Percentiles rank a stretch among this genome's conserved stretches.
These are phyloP conservation scores for Alternaria triticimaculans DNA, from an alignment of 2,329 filamentous ascomycete genomes.

Conservation along the genomic window DNA sequence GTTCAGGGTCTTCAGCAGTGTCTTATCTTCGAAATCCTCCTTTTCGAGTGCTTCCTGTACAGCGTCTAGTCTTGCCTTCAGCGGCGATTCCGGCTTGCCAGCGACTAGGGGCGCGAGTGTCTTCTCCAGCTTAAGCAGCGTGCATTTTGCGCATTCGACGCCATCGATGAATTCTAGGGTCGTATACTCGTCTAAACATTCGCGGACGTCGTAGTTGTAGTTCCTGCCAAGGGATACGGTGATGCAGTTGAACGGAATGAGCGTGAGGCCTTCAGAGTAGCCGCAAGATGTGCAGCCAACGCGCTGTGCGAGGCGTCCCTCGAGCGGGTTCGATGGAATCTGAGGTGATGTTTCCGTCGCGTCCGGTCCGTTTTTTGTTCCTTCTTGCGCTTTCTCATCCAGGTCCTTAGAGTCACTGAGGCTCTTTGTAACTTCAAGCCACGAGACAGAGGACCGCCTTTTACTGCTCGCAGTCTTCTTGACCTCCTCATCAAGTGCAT, in stretches of 20 bases:
- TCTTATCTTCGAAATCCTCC: conserved; percentile 72
- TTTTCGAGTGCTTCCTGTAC: conserved; percentile 76
- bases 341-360: conserved; percentile 11
- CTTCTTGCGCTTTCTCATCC: conserved; percentile 10
- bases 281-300: conserved; percentile 88
- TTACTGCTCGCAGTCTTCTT: conserved; percentile 53
- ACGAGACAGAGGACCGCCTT: conserved; percentile 48
- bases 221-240: conserved; percentile 79
- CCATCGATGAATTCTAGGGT: conserved; percentile 84
- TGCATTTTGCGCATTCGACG: conserved; percentile 92
- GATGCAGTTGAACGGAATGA: conserved; percentile 93
- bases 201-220: conserved; percentile 71
- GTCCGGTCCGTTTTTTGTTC: conserved; percentile 4
- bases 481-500: conserved; percentile 82
- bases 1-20: conserved; percentile 54
- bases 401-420: conserved; percentile 22
- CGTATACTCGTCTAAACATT: conserved; percentile 85
- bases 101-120: conserved; percentile 31
- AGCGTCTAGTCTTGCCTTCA: conserved; percentile 64
- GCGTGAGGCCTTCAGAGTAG: conserved; percentile 83
- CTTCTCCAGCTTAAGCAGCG: conserved; percentile 67
- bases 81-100: conserved; percentile 50
- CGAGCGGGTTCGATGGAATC: conserved; percentile 74
- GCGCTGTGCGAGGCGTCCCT: conserved; percentile 85
- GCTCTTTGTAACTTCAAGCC: conserved; percentile 34